phyloP scores from a whole-genome alignment of 768 basidiomycete species.

The Hygrocybe punicea region DNA sequence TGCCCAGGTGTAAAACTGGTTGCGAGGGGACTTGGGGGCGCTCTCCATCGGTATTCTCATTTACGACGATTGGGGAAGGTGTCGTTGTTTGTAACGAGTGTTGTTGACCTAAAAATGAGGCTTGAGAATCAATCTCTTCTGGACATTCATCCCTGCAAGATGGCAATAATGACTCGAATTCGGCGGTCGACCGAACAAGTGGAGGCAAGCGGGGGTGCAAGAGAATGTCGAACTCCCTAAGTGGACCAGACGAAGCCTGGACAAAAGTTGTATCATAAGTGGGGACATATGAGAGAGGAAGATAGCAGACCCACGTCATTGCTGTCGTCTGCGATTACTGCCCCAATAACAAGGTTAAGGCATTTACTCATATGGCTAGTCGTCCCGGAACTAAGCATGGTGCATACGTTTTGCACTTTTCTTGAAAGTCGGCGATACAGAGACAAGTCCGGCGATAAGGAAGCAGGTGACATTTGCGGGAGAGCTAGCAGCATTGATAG shows the following conservation, averaged over 20 bases:
- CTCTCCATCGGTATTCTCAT: too few species aligned
- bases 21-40: too few species aligned
- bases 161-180: slow-evolving; percentile 58
- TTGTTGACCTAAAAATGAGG: slow-evolving; percentile 24
- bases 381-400: slow-evolving; percentile 52
- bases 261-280: not conserved
- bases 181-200: slow-evolving; percentile 62
- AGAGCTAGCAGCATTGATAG: slow-evolving; percentile 56
- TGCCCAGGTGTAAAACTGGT: too few species aligned
- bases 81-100: slow-evolving; percentile 3
- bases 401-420: slow-evolving; percentile 47
- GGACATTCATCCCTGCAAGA: slow-evolving; percentile 60
- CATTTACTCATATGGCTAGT: slow-evolving; percentile 59
- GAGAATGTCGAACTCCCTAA: slow-evolving; percentile 53
- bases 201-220: slow-evolving; percentile 81
- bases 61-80: not conserved
- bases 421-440: slow-evolving; percentile 46
- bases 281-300: not conserved
- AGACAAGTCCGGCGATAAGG: slow-evolving; percentile 49
- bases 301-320: slow-evolving; percentile 10
- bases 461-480: slow-evolving; percentile 52
- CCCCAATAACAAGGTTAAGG: slow-evolving; percentile 52
- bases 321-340: slow-evolving; percentile 27
- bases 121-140: slow-evolving; percentile 51
- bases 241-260: slow-evolving; percentile 7